Evolutionary conservation across 305 asterid species (phyloP), one percentile per base, ranked within the genome.

Genomic region (Solanum hybrid): DNA sequence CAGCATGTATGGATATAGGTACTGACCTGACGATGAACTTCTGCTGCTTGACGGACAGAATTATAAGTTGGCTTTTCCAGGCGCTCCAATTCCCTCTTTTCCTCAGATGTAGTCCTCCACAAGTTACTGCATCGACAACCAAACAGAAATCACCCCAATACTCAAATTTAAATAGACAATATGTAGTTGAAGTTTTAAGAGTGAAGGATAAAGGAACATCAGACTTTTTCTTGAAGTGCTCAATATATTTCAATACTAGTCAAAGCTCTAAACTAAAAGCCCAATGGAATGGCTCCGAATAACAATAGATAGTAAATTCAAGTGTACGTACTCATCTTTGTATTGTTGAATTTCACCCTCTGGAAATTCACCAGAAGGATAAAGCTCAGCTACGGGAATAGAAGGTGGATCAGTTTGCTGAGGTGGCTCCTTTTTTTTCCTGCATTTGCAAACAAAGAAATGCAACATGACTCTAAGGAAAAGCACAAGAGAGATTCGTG

Each of bases 331-430:
- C 99, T 97, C 98, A 87, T 97, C 96, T 92, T 96, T 95, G 91
- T 97, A 97, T 85, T 97, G 94, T 91, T 95, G 99, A 93, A 96
- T 95, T 95, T 97, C 99, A 92, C 99, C 99, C 98, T 97, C 98
- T 4, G 99, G 99, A 91, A 95, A 97, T 90, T 96, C 99, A 82
- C 98, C 99, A 84, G 97, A 94, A 27, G 98, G 91, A 90, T 95
- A 96, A 89, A 97, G 98, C 87, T 96, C 96, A 36, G 77, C 91
- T 19, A 96, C 96, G 80, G 99, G 98, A 90, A 97, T 93, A 24
- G 99, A 91, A 60, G 99, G 99, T 4, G 98, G 98, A 91, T 95
- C 99, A 78, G 99, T 96, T 91, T 97, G 99, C 94, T 93, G 95
- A 35, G 88, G 92, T 22, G 94, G 92, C 91, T 93, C 98, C 88